A percentile compares a stretch with the other conserved stretches of the same genome.
These are phyloP conservation scores for Scortechinia acanthostroma DNA, from an alignment of 2,329 filamentous ascomycete species.

Conservation along the genomic window DNA sequence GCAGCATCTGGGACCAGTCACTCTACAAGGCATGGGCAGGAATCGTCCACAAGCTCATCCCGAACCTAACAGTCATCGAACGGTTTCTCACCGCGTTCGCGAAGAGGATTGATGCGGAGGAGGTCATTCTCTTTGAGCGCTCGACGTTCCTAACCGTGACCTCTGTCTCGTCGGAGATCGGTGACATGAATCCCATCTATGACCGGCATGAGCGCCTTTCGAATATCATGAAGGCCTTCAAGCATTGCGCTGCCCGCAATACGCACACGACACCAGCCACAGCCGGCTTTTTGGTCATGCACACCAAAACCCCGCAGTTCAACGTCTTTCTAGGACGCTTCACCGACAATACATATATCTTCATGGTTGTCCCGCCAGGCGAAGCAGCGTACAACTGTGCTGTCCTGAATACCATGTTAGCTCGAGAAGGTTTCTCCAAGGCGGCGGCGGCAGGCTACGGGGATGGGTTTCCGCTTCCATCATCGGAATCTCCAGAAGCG, in stretches of 20 bases:
- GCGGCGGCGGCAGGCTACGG: neutral
- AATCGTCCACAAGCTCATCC: slow-evolving; percentile 69
- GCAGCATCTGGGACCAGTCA: slow-evolving; percentile 72
- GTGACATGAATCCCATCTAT: slow-evolving; percentile 55
- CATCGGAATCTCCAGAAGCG: neutral
- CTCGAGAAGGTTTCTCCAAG: slow-evolving; percentile 43
- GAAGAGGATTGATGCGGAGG: slow-evolving; percentile 60
- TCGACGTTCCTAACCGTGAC: slow-evolving; percentile 70
- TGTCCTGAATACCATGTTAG: slow-evolving; percentile 59
- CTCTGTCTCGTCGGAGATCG: slow-evolving; percentile 51
- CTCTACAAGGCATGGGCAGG: slow-evolving; percentile 72
- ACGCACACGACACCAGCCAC: slow-evolving; percentile 43
- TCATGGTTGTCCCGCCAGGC: slow-evolving; percentile 61
- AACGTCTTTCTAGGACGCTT: slow-evolving; percentile 68
- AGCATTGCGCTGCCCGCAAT: slow-evolving; percentile 45
- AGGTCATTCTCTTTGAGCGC: slow-evolving; percentile 67
- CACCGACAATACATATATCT: slow-evolving; percentile 70
- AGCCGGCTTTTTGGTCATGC: slow-evolving; percentile 46
- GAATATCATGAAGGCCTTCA: slow-evolving; percentile 72
- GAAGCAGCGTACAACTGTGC: slow-evolving; percentile 64
- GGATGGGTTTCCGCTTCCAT: neutral
- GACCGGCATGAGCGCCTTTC: slow-evolving; percentile 68
- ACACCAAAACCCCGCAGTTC: slow-evolving; percentile 50
- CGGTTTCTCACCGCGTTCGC: slow-evolving; percentile 56
- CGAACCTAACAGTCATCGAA: slow-evolving; percentile 63